Evolutionary conservation across 2,329 filamentous ascomycete species (phyloP).

Genomic region (Clonostachys sp.): DNA sequence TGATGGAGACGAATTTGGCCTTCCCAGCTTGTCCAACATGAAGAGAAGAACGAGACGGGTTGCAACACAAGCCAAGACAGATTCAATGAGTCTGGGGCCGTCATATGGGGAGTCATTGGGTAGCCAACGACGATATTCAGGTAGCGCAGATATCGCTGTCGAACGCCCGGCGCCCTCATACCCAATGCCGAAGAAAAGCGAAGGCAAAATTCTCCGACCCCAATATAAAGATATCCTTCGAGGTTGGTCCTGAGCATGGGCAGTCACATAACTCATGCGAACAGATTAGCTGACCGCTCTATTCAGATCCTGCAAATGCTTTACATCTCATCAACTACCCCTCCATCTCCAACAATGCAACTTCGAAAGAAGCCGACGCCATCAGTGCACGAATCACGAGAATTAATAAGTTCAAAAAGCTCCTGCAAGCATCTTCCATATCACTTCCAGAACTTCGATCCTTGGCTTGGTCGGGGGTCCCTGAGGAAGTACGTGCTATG

Average conservation of each 20-base stretch:
- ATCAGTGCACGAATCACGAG: constrained; percentile 84
- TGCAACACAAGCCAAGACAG: constrained; percentile 32
- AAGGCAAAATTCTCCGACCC: constrained; percentile 91
- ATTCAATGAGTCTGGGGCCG: constrained; percentile 25
- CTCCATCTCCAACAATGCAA: constrained; percentile 65
- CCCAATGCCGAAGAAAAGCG: constrained; percentile 80
- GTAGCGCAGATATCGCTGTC: constrained; percentile 92
- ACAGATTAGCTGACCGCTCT: not conserved
- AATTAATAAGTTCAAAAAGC: constrained; percentile 98
- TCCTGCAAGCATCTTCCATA: constrained; percentile 88
- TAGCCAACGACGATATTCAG: constrained; percentile 56
- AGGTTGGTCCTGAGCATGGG: constrained; percentile 34
- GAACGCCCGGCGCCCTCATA: constrained; percentile 81
- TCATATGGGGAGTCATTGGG: constrained; percentile 26
- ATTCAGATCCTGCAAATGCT: constrained; percentile 77
- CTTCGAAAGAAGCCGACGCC: constrained; percentile 78
- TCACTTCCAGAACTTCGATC: constrained; percentile 78
- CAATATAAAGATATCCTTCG: constrained; percentile 96
- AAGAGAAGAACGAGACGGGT: constrained; percentile 60
- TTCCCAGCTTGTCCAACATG: constrained; percentile 90
- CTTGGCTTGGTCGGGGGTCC: constrained; percentile 90
- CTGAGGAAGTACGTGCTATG: constrained; percentile 93
- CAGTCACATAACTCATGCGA: not conserved
- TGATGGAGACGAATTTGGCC: constrained; percentile 90
- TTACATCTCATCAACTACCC: constrained; percentile 91